Evolutionary conservation across 139 green algal genomes (phyloP), one percentile per base, ranked within the genome.

Genomic region (Tetraselmis striata): DNA sequence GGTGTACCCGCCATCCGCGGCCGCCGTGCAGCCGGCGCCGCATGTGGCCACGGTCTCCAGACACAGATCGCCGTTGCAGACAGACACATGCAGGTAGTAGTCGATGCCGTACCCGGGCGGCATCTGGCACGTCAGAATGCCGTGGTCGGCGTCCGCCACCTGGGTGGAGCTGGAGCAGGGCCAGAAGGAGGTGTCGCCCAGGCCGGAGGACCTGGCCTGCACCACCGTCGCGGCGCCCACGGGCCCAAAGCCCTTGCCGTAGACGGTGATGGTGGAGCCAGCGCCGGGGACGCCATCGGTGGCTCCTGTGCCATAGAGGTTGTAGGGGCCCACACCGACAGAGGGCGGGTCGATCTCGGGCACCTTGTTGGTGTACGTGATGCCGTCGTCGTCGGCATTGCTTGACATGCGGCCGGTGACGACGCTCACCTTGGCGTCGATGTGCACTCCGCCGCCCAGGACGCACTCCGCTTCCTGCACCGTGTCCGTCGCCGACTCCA

Each of bases 161-260:
- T 67, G 45, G 11, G 45, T 18, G 5, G 45, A 18, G 45, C 45
- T 67, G 11, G 45, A 67, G 45, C 45, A 67, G 45, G 45, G 45
- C 45, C 45, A 67, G 18, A 67, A 18, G 18, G 11, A 25, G 45
- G 5, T 67, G 45, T 67, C 45, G 45, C 18, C 18, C 45, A 67
- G 11, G 45, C 45, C 45, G 5, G 45, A 67, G 45, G 45, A 5
- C 18, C 18, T 5, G 11, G 45, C 45, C 45, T 18, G 45, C 18
- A 67, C 45, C 45, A 25, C 45, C 5, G 18, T 5, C 18, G 79
- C 78, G 2, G 58, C 59, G 5, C 67, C 67, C 28, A 78, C 59
- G n/a, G 79, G 79, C 2, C 80, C 80, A 30, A 84, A 84, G 32
- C 31, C 27, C 2, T 79, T 1, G 1, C 80, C 80, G 23, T 78